These are phyloP conservation scores for Graphiopsis chlorocephala DNA, from an alignment of 2,329 filamentous ascomycete species.

Conservation along the genomic window DNA sequence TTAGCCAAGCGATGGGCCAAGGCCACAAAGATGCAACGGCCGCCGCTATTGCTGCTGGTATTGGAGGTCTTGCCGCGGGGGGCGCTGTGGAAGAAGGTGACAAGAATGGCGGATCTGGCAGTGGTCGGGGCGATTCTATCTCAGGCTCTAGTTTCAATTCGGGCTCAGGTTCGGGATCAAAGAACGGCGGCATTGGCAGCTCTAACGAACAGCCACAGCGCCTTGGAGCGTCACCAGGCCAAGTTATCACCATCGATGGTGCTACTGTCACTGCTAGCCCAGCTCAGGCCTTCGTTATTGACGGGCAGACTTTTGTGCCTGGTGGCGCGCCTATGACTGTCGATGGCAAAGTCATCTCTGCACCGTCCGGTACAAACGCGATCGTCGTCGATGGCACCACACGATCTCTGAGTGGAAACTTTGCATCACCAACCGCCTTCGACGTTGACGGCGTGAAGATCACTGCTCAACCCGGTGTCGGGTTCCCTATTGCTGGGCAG, in stretches of 20 bases:
- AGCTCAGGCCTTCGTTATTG: slow-evolving; percentile 27
- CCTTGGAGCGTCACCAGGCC: slow-evolving; percentile 11
- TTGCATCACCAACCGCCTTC: slow-evolving; percentile 18
- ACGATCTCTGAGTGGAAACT: slow-evolving; percentile 1
- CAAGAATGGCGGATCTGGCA: slow-evolving; percentile 4
- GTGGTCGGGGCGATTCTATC: slow-evolving; percentile 9
- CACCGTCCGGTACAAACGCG: slow-evolving; percentile 16
- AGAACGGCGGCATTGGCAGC: background rate
- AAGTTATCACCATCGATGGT: slow-evolving; percentile 13
- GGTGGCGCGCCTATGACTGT: slow-evolving; percentile 29
- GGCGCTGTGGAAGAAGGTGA: background rate
- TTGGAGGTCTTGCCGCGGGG: slow-evolving; percentile 3
- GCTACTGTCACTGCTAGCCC: slow-evolving; percentile 23
- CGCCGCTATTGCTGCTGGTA: slow-evolving; percentile 14
- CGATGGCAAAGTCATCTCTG: slow-evolving; percentile 22
- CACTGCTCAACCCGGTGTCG: slow-evolving; percentile 19
- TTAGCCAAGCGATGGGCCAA: slow-evolving; percentile 12
- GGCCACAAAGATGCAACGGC: slow-evolving; percentile 11
- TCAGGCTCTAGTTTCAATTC: background rate
- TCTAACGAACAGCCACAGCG: slow-evolving; percentile 1
- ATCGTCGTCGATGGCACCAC: slow-evolving; percentile 25
- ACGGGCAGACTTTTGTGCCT: slow-evolving; percentile 27
- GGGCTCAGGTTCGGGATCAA: slow-evolving; percentile 14
- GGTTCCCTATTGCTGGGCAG: slow-evolving; percentile 34
- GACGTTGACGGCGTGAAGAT: slow-evolving; percentile 32